Evolutionary conservation across 2,329 filamentous ascomycete genomes (phyloP).

Genomic region (Colletotrichum acutatum): DNA sequence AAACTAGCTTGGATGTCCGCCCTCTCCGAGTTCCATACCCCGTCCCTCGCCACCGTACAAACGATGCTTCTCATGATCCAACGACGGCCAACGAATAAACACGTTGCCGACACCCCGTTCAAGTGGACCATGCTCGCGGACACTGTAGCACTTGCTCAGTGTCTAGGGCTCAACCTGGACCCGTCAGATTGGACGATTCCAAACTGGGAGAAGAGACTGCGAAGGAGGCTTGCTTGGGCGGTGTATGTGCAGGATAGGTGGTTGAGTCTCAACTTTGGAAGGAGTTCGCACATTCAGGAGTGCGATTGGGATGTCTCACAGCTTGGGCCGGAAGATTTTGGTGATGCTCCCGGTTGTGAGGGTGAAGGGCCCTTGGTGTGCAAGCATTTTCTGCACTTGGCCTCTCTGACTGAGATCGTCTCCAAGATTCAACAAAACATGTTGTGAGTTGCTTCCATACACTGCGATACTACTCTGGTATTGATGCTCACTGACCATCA

Average conservation of each 20-base stretch:
- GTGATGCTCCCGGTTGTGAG: not conserved
- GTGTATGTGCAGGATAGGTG: slow-evolving; percentile 24
- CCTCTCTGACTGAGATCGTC: slow-evolving; percentile 13
- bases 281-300: slow-evolving; percentile 25
- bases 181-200: slow-evolving; percentile 19
- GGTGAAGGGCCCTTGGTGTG: not conserved
- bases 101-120: slow-evolving; percentile 29
- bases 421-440: slow-evolving; percentile 25
- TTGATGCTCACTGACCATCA: not conserved
- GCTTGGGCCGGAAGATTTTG: not conserved
- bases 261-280: slow-evolving; percentile 21
- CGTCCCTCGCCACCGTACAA: slow-evolving; percentile 14
- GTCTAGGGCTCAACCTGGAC: slow-evolving; percentile 21
- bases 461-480: no score
- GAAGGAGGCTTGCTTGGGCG: slow-evolving; percentile 20
- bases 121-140: slow-evolving; percentile 31
- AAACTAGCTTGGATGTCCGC: slow-evolving; percentile 26
- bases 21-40: slow-evolving; percentile 10
- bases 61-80: slow-evolving; percentile 29
- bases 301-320: slow-evolving; percentile 21
- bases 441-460: not conserved
- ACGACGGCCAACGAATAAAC: slow-evolving; percentile 23
- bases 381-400: slow-evolving; percentile 11
- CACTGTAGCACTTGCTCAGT: slow-evolving; percentile 19
- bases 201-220: slow-evolving; percentile 14